Conservation (phyloP, 768 basidiomycete genomes). For the Auricularia sp. region DNA sequence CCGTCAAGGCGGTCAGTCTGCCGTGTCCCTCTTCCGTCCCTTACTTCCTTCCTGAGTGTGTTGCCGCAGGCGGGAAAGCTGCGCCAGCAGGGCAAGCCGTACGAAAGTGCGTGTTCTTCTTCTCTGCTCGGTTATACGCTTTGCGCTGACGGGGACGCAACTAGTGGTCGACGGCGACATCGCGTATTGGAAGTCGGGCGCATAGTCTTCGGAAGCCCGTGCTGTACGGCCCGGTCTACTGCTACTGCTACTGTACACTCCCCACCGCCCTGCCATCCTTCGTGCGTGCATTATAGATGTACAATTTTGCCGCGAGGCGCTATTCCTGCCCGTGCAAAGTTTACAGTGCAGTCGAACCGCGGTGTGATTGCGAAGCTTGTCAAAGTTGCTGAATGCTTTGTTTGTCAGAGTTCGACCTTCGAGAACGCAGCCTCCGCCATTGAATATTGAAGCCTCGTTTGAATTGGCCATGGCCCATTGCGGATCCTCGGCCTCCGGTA, state of each 20-base stretch:
- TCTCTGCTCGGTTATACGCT: background rate
- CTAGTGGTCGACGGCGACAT: constrained; percentile 83
- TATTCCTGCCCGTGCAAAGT: no score
- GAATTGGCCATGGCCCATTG: no score
- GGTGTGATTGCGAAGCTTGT: no score
- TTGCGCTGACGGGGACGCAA: constrained; percentile 6
- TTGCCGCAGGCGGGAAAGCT: constrained; percentile 59
- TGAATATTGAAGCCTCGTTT: no score
- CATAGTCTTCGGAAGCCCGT: constrained; percentile 13
- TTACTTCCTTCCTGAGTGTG: background rate
- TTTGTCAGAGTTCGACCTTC: background rate
- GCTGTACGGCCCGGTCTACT: no score
- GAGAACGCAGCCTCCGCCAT: no score
- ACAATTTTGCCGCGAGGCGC: no score
- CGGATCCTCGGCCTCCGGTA: no score
- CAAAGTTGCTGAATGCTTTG: background rate
- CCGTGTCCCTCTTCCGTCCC: background rate
- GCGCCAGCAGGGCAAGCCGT: constrained; percentile 93
- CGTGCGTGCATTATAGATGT: no score
- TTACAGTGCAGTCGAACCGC: no score
- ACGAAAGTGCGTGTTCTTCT: constrained; percentile 59
- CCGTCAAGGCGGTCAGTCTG: constrained; percentile 71
- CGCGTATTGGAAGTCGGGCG: constrained; percentile 84
- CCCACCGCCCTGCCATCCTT: no score
- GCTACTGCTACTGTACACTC: no score